Conservation (phyloP, 495 filamentous ascomycete genomes). For the Margaritispora aquatica region DNA sequence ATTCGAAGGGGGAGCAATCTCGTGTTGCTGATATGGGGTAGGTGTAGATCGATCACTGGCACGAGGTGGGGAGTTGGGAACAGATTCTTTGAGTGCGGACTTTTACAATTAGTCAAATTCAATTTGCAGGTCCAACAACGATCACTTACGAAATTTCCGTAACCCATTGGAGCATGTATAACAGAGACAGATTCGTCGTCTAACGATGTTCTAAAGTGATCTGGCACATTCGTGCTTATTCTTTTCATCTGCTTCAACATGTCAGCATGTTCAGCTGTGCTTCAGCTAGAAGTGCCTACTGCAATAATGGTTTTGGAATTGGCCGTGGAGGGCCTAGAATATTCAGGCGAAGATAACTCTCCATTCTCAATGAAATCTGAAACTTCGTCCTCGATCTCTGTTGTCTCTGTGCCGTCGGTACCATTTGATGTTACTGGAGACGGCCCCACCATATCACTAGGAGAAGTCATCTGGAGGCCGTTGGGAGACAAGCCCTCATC, state of each 20-base stretch:
- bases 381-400: conserved; percentile 67
- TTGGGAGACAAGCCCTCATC: conserved; percentile 14
- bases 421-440: conserved; percentile 74
- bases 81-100: neutral
- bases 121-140: conserved; percentile 16
- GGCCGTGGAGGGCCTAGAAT: neutral
- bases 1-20: conserved; percentile 16
- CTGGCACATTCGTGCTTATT: conserved; percentile 52
- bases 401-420: conserved; percentile 64
- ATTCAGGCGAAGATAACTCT: conserved; percentile 16
- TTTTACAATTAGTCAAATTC: neutral
- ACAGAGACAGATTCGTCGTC: conserved; percentile 77
- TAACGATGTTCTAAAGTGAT: conserved; percentile 43
- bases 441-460: conserved; percentile 58
- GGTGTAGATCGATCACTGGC: conserved; percentile 22
- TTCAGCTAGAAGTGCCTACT: conserved; percentile 6
- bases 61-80: conserved; percentile 10
- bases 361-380: conserved; percentile 24
- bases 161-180: conserved; percentile 80
- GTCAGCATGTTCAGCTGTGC: neutral
- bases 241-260: conserved; percentile 41
- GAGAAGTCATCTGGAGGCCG: conserved; percentile 23
- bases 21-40: conserved; percentile 20
- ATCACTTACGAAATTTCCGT: conserved; percentile 64
- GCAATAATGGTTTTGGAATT: conserved; percentile 5